Evolutionary conservation across 2,329 filamentous ascomycete genomes (phyloP), one percentile per base, ranked within the genome.

Genomic region (Monosporascus sp.): DNA sequence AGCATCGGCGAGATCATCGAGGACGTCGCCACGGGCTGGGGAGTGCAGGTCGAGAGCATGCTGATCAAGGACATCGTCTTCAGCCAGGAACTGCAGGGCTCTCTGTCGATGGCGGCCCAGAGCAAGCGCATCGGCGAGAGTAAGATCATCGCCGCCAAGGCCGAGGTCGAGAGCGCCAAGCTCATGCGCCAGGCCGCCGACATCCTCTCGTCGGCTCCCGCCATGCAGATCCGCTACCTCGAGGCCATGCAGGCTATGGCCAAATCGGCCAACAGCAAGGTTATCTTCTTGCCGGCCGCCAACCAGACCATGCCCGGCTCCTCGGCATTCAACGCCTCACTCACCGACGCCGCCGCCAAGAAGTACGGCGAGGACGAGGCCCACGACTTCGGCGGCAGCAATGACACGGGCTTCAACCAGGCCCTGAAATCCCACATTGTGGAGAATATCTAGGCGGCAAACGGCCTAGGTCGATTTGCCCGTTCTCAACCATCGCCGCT

Each of bases 161-260:
- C 94, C 37, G 94, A 99, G 77, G 94, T 99, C 68, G 94, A 99
- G 75, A 86, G 87, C 51, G 93, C 94, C 73, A 97, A 97, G 74
- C 78, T 97, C 68, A 95, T 90, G 89, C 83, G 87, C 65, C 85
- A 94, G 75, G 93, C 94, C 38, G 94, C 94, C 70, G 93, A 99
- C 69, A 97, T 97, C 63, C 74, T 99, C 49, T 89, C 85, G 58
- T 91, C 85, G 17, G 93, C 93, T 0, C 94, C 94, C 3, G 94
- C 94, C 63, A 99, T 99, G 94, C 92, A 97, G 76, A 96, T 96
- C 76, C 81, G 92, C 61, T 97, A 97, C 72, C 87, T 99, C 61
- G 94, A 99, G 76, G 92, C 94, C 4, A 97, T 97, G 93, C 94
- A 97, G 72, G 84, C 90, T 43, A 99, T 99, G 93, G 94, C 94